phyloP scores from a whole-genome alignment of 306 rosid species.

The Lathyrus oleraceus region DNA sequence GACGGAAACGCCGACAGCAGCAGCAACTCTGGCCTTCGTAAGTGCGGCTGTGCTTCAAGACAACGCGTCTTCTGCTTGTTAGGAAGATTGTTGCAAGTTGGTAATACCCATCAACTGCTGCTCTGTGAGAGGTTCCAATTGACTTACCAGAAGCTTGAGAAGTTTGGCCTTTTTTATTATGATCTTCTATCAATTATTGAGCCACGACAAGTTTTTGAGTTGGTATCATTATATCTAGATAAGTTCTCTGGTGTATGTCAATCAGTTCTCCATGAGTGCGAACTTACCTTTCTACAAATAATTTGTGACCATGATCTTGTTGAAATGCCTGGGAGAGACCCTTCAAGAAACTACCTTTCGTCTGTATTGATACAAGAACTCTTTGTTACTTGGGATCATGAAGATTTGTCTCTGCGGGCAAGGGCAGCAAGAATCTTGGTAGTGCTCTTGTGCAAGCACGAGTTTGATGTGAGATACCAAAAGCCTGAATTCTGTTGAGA shows the following conservation, averaged over 20 bases:
- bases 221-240: conserved; percentile 95
- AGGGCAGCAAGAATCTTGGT: conserved; percentile 96
- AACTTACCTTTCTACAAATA: conserved; percentile 88
- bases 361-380: conserved; percentile 97
- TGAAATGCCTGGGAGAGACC: conserved; percentile 99
- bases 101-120: no score
- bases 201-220: conserved; percentile 97
- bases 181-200: conserved; percentile 93
- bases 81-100: no score
- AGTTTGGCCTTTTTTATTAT: conserved; percentile 96
- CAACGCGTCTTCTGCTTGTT: no score
- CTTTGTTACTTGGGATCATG: conserved; percentile 98
- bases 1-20: no score
- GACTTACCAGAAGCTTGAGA: no score
- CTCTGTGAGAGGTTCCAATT: no score
- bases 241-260: conserved; percentile 97
- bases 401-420: conserved; percentile 83
- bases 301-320: conserved; percentile 96
- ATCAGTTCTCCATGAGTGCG: conserved; percentile 91
- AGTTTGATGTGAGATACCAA: conserved; percentile 97
- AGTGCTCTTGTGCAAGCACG: conserved; percentile 95
- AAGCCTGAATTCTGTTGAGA: conserved; percentile 84
- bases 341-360: conserved; percentile 98
- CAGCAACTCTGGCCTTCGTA: no score
- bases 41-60: no score